Base-by-base conservation (phyloP, 169 alveolate genomes). In the Theileria orientalis region DNA sequence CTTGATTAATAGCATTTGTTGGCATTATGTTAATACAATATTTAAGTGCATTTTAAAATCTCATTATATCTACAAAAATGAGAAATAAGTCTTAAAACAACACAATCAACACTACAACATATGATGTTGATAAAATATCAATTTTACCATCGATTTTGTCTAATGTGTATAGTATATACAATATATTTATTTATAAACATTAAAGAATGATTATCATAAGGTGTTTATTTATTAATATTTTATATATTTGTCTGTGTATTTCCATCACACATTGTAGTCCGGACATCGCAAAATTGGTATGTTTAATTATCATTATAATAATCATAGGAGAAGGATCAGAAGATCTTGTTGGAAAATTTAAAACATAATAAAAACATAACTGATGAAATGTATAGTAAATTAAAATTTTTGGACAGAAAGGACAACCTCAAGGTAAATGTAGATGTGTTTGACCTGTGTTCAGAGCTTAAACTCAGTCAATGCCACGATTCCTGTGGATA, bases 291-390 rank as follows among this genome's bases (percentile, higher is more conserved):
- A 63, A 63, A 63, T 42, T 63, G 57, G 73, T 63, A n/a, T 5
- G 73, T 63, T 63, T 6, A 19, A 56, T 19, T 11, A 8, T 3
- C 19, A 63, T 16, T 16, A 40, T 49, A 29, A 29, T 3, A 19
- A 30, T 8, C 21, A 16, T 37, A 77, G 86, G 86, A 77, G 49
- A 41, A 57, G n/a, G 86, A 77, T 41, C 86, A 77, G 82, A 56
- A 70, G 86, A n/a, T 77, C 30, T 60, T 77, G 57, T 0, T 77
- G 30, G 72, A 77, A 14, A 59, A 70, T 70, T 14, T 77, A 25
- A 72, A 77, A 33, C 74, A 40, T 25, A 57, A 69, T 14, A 62
- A 40, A 23, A 37, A 56, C 19, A 68, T 49, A 2, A 42, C 71
- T 11, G 76, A 14, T 3, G 54, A 77, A 57, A 51, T 77, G 69